A percentile compares a stretch with the other conserved stretches of the same genome.
Conservation (phyloP, 179 eudicot genomes). For the Vitellaria paradoxa region DNA sequence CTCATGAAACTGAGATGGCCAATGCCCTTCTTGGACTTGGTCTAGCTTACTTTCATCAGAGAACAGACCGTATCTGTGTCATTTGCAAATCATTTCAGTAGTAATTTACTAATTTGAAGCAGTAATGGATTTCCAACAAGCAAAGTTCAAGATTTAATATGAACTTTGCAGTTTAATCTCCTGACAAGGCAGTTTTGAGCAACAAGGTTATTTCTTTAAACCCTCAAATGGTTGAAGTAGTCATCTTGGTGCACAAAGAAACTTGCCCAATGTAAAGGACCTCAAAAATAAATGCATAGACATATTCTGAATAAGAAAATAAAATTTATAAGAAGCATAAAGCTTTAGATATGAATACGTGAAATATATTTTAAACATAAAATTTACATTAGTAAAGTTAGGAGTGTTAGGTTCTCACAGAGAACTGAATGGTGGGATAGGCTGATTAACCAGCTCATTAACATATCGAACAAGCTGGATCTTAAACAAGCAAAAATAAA, state of each 20-base stretch:
- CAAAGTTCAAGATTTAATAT: not conserved
- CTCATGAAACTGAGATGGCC: not conserved
- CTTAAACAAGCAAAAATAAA: not conserved
- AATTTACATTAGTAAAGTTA: not conserved
- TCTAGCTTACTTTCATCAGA: not conserved
- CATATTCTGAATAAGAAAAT: not conserved
- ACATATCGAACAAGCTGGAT: constrained; percentile 5
- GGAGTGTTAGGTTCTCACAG: not conserved
- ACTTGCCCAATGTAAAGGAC: not conserved
- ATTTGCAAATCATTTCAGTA: not conserved
- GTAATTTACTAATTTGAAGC: not conserved
- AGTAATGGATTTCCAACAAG: not conserved
- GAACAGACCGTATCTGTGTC: not conserved
- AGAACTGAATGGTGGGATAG: not conserved
- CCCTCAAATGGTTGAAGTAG: not conserved
- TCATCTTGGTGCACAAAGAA: not conserved
- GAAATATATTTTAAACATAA: not conserved
- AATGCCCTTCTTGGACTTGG: not conserved
- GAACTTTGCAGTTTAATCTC: not conserved
- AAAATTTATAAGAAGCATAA: not conserved
- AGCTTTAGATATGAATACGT: not conserved
- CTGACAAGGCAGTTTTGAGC: not conserved
- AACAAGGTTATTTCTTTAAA: not conserved
- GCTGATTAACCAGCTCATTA: not conserved
- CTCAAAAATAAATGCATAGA: not conserved